phyloP scores from a whole-genome alignment of 257 asterid species.

The Capsicum pubescens region DNA sequence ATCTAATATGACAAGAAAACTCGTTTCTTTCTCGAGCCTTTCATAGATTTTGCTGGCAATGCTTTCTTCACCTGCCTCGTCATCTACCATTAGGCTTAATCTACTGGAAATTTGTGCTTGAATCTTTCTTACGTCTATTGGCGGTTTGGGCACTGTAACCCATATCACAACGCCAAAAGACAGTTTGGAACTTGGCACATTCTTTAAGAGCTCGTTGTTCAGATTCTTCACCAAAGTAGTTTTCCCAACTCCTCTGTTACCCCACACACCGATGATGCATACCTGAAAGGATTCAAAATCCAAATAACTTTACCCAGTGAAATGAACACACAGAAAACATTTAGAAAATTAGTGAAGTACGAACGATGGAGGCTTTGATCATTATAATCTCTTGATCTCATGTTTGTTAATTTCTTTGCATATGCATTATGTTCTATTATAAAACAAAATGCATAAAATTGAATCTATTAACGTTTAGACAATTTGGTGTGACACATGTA shows the following conservation, averaged over 20 bases:
- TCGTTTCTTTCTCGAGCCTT: conserved; percentile 12
- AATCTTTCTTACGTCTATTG: conserved; percentile 4
- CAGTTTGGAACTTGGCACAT: background rate
- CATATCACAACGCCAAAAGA: background rate
- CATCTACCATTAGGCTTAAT: background rate
- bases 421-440: no score
- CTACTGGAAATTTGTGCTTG: conserved; percentile 20
- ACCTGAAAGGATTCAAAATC: conserved; percentile 1
- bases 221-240: background rate
- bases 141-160: conserved; percentile 19
- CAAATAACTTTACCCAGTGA: no score
- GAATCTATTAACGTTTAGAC: no score
- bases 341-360: background rate
- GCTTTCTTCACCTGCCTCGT: background rate
- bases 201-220: background rate
- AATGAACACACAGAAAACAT: no score
- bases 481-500: no score
- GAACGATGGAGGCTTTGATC: background rate
- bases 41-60: background rate
- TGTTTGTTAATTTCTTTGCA: no score
- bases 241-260: background rate
- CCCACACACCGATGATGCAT: background rate
- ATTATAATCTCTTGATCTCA: no score
- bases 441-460: no score
- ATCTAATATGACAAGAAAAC: conserved; percentile 34